Percentiles rank a stretch among this genome's conserved stretches.
These are phyloP conservation scores for Cladophialophora psammophila DNA, from an alignment of 2,329 filamentous ascomycete species.

Conservation along the genomic window DNA sequence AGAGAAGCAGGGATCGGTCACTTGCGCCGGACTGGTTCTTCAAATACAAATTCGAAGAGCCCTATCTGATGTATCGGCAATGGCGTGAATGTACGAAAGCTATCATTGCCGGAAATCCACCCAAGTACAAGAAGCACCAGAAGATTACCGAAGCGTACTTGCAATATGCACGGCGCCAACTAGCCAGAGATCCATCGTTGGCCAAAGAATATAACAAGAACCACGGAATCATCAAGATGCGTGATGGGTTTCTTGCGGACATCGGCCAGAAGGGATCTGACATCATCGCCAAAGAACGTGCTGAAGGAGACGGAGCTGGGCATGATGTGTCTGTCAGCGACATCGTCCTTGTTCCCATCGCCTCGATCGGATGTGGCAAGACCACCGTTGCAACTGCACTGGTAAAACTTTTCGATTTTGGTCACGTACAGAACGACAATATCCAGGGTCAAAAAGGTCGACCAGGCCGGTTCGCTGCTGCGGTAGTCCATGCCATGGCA, in stretches of 20 bases:
- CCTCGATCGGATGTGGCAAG: conserved; percentile 95
- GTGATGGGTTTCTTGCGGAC: conserved; percentile 83
- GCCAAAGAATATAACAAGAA: conserved; percentile 79
- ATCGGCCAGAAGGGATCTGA: conserved; percentile 88
- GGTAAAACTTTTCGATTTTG: conserved; percentile 84
- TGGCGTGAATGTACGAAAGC: conserved; percentile 97
- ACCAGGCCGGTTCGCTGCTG: conserved; percentile 77
- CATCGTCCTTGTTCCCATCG: conserved; percentile 80
- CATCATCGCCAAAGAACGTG: conserved; percentile 74
- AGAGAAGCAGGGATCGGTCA: conserved; percentile 58
- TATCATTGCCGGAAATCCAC: conserved; percentile 76
- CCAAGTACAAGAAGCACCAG: conserved; percentile 83
- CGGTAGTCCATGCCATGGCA: conserved; percentile 70
- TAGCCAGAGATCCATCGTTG: conserved; percentile 72
- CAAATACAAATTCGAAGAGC: conserved; percentile 99
- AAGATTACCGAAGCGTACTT: conserved; percentile 93
- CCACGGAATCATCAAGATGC: conserved; percentile 91
- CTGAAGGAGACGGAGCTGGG: conserved; percentile 43
- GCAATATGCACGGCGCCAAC: conserved; percentile 75
- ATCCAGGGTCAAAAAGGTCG: conserved; percentile 78
- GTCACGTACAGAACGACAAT: conserved; percentile 96
- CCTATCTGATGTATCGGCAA: conserved; percentile 97
- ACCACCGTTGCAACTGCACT: conserved; percentile 88
- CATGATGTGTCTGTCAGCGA: conserved; percentile 23
- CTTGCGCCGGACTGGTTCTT: conserved; percentile 88